phyloP scores from a whole-genome alignment of 441 rosid species.

The California macrophylla region DNA sequence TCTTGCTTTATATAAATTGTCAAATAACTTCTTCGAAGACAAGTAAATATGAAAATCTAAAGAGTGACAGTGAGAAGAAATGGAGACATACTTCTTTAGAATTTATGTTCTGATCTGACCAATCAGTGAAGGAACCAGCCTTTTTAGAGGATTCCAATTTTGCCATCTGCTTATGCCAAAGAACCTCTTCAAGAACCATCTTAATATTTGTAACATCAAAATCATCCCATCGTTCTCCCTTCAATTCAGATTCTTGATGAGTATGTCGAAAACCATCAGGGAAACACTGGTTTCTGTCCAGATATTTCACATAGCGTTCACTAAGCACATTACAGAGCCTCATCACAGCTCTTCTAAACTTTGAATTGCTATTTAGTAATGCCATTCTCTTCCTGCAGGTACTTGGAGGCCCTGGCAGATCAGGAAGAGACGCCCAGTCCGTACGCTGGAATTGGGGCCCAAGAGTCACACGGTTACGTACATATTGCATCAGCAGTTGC shows the following conservation, averaged over 20 bases:
- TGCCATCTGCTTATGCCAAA: slow-evolving; percentile 60
- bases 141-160: slow-evolving; percentile 45
- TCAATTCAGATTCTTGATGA: slow-evolving; percentile 32
- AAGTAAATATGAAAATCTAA: slow-evolving; percentile 4
- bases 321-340: slow-evolving; percentile 75
- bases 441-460: slow-evolving; percentile 80
- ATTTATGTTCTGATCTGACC: slow-evolving; percentile 41
- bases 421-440: slow-evolving; percentile 61
- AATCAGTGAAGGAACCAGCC: slow-evolving; percentile 32
- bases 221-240: slow-evolving; percentile 78
- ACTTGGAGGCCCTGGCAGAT: slow-evolving; percentile 59
- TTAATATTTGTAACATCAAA: slow-evolving; percentile 48
- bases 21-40: not conserved
- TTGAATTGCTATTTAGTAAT: slow-evolving; percentile 41
- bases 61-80: slow-evolving; percentile 11
- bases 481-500: slow-evolving; percentile 70
- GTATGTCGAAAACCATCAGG: slow-evolving; percentile 25
- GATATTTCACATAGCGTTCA: slow-evolving; percentile 54
- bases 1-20: slow-evolving; percentile 7
- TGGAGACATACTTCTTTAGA: slow-evolving; percentile 29
- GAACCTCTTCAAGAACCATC: slow-evolving; percentile 56
- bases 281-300: slow-evolving; percentile 39
- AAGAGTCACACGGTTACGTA: slow-evolving; percentile 59
- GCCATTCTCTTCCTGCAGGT: slow-evolving; percentile 68
- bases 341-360: slow-evolving; percentile 62